Conservation (phyloP, 129 eudicot species). For the Lonicera japonica region DNA sequence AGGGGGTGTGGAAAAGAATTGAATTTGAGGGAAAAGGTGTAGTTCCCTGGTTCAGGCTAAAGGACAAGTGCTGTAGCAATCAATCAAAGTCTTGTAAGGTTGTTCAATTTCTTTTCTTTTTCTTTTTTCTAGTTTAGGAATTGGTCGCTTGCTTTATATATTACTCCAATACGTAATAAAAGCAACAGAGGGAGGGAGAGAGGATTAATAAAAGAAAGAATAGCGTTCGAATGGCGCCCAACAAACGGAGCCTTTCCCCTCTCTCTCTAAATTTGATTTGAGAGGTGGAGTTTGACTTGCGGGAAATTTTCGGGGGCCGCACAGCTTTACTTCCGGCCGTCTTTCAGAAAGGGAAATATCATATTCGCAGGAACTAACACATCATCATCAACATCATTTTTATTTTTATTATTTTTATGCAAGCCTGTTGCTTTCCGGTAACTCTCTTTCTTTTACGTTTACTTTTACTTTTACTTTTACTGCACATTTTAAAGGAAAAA, state of each 20-base stretch:
- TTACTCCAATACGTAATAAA: neutral
- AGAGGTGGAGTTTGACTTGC: neutral
- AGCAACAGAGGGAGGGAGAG: neutral
- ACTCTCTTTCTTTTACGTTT: too few relatives aligned
- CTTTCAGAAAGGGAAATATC: neutral
- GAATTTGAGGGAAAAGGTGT: too few relatives aligned
- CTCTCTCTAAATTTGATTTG: neutral
- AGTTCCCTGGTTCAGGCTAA: too few relatives aligned
- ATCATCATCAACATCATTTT: too few relatives aligned
- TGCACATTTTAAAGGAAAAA: too few relatives aligned
- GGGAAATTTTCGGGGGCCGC: neutral
- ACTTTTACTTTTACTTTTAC: too few relatives aligned
- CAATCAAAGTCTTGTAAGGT: too few relatives aligned
- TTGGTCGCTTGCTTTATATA: constrained; percentile 16
- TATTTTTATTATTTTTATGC: too few relatives aligned
- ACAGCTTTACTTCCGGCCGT: neutral
- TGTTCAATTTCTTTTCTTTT: neutral
- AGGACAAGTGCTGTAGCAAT: too few relatives aligned
- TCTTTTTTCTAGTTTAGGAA: neutral
- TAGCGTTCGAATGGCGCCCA: constrained; percentile 9
- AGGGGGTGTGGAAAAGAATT: too few relatives aligned
- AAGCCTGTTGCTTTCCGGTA: too few relatives aligned
- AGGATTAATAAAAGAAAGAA: neutral
- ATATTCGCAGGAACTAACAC: too few relatives aligned
- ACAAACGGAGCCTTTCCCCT: neutral